Evolutionary conservation across 805 yeast species (phyloP).

Genomic region (Teunomyces gatunensis): DNA sequence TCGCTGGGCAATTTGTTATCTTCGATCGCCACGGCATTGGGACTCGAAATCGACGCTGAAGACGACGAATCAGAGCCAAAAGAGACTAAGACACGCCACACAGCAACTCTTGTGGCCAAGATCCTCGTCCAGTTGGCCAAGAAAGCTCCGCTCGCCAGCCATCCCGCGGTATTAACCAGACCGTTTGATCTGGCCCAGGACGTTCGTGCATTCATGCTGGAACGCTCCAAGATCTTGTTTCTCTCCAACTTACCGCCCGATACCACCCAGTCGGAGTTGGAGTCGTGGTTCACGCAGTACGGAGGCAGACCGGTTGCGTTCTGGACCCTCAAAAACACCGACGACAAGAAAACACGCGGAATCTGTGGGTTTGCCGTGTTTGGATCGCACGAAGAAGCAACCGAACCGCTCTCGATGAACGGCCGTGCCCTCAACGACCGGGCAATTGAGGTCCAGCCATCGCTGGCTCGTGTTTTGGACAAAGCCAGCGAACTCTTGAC

Average conservation of each 20-base stretch:
- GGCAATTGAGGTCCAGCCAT: constrained; percentile 82
- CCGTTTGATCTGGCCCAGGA: constrained; percentile 82
- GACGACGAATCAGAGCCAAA: constrained; percentile 4
- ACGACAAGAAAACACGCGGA: constrained; percentile 32
- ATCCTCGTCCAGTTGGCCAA: constrained; percentile 47
- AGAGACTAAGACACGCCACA: constrained; percentile 38
- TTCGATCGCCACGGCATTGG: constrained; percentile 48
- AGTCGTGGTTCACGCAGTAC: constrained; percentile 85
- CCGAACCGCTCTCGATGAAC: constrained; percentile 72
- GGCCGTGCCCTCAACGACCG: constrained; percentile 74
- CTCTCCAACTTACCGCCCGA: constrained; percentile 80
- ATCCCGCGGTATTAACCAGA: constrained; percentile 55
- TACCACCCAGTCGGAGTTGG: constrained; percentile 87
- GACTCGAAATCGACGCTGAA: constrained; percentile 28
- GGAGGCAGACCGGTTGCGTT: constrained; percentile 86
- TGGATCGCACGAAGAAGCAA: constrained; percentile 81
- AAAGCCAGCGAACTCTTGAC: constrained; percentile 77
- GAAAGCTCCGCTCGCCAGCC: constrained; percentile 50
- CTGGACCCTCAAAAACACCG: constrained; percentile 75
- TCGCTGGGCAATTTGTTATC: constrained; percentile 29
- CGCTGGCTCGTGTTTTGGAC: constrained; percentile 73
- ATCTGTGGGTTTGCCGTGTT: constrained; percentile 83
- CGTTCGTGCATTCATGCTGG: constrained; percentile 60
- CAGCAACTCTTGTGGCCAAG: constrained; percentile 44
- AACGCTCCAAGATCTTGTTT: constrained; percentile 74